Base-by-base conservation (phyloP, 495 filamentous ascomycete species). In the Hyaloscypha hepaticicola region DNA sequence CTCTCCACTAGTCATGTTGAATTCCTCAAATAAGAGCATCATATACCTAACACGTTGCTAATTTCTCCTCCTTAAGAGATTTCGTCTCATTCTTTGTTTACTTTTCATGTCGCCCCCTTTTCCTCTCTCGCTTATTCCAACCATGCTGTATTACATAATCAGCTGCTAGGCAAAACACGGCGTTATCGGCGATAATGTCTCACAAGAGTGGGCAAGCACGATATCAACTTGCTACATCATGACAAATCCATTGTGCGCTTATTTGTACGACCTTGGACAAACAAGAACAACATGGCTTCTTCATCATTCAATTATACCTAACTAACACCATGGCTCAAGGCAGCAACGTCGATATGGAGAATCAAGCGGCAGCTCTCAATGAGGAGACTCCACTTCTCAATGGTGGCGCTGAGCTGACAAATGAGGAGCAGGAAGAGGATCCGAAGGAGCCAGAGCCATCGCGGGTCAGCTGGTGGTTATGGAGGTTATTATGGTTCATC, bases 401-500 rank as follows among this genome's bases (percentile, higher is more conserved):
- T 19, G 19, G 12, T 45, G 31, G 12, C 29, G 60, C 64, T 55
- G 33, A 38, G 19, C 64, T 58, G 41, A 29, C 58, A 12, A 29
- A 45, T 34, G 14, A 63, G n/a, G 21, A 65, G 25, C 29, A 26
- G 22, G 59, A 63, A 27, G 34, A 38, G 28, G 52, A 62, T 19
- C 29, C 52, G 11, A 58, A 67, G 25, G 24, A 53, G 27, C 29
- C 24, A 7, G 16, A 65, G 61, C 49, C 26, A 24, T 58, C 19
- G 5, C 26, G 55, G 25, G 24, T 41, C 2, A 38, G 55, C 34
- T 67, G 68, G 68, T 67, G 58, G 21, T 12, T 62, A 3, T 75
- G 73, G 73, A 67, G 67, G 49, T 41, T 66, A 27, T 70, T 74
- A 45, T 72, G 70, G 70, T 21, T 50, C 1, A 11, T 71, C 29